Conservation (phyloP, 2,329 filamentous ascomycete genomes). For the Sporothrix protearum region DNA sequence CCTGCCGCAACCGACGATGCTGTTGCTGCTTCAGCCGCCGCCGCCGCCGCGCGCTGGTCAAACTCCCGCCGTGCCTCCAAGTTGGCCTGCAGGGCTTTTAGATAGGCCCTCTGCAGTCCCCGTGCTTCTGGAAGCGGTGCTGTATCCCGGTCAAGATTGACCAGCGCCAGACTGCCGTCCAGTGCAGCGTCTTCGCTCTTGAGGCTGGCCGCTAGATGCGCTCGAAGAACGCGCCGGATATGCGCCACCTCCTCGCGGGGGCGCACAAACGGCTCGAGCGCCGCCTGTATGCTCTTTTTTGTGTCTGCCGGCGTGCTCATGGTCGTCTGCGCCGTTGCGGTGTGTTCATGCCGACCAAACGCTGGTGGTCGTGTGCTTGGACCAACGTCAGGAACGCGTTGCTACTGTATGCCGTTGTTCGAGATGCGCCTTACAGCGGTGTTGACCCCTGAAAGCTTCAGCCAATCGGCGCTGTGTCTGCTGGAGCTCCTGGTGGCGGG, state of each 20-base stretch:
- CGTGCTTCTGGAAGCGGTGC: constrained; percentile 38
- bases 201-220: constrained; percentile 50
- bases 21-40: background rate
- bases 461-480: constrained; percentile 18
- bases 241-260: constrained; percentile 55
- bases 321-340: background rate
- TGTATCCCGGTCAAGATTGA: constrained; percentile 40
- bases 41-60: constrained; percentile 30
- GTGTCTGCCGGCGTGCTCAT: constrained; percentile 25
- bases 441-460: constrained; percentile 11
- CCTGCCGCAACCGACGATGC: constrained; percentile 10
- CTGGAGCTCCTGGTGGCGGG: constrained; percentile 19
- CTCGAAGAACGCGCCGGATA: constrained; percentile 53
- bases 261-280: constrained; percentile 52
- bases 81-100: constrained; percentile 53
- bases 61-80: constrained; percentile 47
- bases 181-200: constrained; percentile 34
- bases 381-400: background rate
- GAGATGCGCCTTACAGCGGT: constrained; percentile 11
- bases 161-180: constrained; percentile 43
- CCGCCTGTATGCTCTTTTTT: constrained; percentile 26
- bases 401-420: too few species aligned
- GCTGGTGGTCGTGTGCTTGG: background rate
- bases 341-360: background rate
- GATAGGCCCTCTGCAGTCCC: constrained; percentile 53